These are phyloP conservation scores for Phaffomyces antillensis DNA, from an alignment of 805 yeast genomes.

Conservation along the genomic window DNA sequence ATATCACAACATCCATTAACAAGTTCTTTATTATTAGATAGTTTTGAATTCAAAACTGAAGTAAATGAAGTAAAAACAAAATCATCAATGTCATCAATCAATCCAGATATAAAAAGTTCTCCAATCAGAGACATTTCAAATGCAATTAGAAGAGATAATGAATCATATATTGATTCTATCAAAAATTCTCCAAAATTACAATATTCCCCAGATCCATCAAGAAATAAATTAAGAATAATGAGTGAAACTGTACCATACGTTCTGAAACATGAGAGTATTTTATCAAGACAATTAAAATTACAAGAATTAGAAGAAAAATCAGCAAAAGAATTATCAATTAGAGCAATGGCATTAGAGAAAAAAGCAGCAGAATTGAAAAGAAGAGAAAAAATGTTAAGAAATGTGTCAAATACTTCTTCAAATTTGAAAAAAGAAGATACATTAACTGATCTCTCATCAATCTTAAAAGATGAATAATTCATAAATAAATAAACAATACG, in stretches of 20 bases:
- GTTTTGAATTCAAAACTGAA: slow-evolving; percentile 1
- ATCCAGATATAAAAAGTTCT: slow-evolving; percentile 23
- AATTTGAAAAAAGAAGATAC: slow-evolving; percentile 45
- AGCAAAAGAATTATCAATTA: slow-evolving; percentile 61
- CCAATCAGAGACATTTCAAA: slow-evolving; percentile 32
- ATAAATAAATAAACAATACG: too few species aligned
- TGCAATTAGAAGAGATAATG: slow-evolving; percentile 31
- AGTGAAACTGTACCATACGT: slow-evolving; percentile 85
- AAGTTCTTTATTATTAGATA: slow-evolving; percentile 1
- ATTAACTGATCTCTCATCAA: slow-evolving; percentile 44
- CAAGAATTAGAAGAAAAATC: slow-evolving; percentile 75
- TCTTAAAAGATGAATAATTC: slow-evolving; percentile 21
- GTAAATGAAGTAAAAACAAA: background rate
- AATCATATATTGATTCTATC: slow-evolving; percentile 29
- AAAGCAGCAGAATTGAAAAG: slow-evolving; percentile 60
- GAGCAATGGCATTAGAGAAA: slow-evolving; percentile 72
- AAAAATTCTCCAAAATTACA: slow-evolving; percentile 29
- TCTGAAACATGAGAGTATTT: slow-evolving; percentile 65
- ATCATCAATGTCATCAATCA: slow-evolving; percentile 7
- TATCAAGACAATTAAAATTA: slow-evolving; percentile 68
- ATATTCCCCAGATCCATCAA: slow-evolving; percentile 32
- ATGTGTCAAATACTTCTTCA: slow-evolving; percentile 12
- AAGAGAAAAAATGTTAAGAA: slow-evolving; percentile 49
- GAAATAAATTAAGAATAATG: slow-evolving; percentile 64
- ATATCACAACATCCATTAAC: slow-evolving; percentile 4